Evolutionary conservation across 148 eudicot species (phyloP), one percentile per base, ranked within the genome.

Genomic region (Fagopyrum esculentum): DNA sequence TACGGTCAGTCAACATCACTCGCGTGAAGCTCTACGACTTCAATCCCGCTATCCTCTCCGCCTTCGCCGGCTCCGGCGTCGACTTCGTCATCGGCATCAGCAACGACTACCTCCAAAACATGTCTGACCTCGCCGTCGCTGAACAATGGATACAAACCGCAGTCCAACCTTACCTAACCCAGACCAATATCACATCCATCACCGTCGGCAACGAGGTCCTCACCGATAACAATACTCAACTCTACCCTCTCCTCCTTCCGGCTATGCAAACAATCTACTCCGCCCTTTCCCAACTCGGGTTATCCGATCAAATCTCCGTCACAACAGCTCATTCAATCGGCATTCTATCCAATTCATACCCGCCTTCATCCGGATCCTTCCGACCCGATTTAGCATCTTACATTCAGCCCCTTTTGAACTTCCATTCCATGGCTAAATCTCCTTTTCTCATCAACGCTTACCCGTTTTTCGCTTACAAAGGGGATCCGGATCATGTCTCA

Each of bases 141-240:
- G 10, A 68, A 15, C 45, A 63, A 8, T 76, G 78, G 78, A 54
- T 76, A 61, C 49, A 40, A 3, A 30, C 43, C 52, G 15, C 44
- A 5, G 40, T 76, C 43, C 59, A 68, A n/a, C 50, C 73, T 1
- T 76, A 76, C 64, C 15, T 76, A 4, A 6, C 8, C 46, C 26
- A 5, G 9, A 76, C 78, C 22, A 40, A 30, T 0, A 69, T 76
- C 64, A 68, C 64, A 1, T 49, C 71, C 64, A 76, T 76, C 63
- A 12, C 64, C 4, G 78, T 76, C 78, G 78, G 78, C 8, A 76
- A 76, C 73, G 78, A 76, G 73, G 40, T 76, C 29, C 30, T 76
- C 7, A 69, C 78, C 29, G 59, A 46, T 5, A 69, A 43, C 51
- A 73, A 76, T 19, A 49, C 73, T 17, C 3, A 5, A 0, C 26